Base-by-base conservation (phyloP, 2,329 filamentous ascomycete species). In the Penicillium concentricum region DNA sequence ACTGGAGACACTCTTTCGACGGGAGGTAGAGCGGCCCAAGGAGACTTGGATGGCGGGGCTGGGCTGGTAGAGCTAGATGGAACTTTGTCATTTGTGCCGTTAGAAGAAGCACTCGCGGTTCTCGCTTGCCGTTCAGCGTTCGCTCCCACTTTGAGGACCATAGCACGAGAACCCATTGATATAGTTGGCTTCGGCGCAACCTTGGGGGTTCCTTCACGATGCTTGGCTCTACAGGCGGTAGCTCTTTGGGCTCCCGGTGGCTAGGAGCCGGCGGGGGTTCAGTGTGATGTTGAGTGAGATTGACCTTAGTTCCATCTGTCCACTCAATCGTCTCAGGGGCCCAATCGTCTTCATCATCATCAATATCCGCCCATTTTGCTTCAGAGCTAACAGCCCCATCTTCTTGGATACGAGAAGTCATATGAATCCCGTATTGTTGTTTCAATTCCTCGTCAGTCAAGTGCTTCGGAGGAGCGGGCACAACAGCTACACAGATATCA, bases 1-100 rank as follows among this genome's bases (percentile, higher is more conserved):
- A 87, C 80, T 7, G 82, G 92, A 1, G 91, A 86, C 0, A 88
- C 84, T 70, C 88, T 93, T 12, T 96, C 91, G 7, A 97, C 84
- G 0, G 91, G 91, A 15, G 93, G 93, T 28, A 97, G 77, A 34
- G 88, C 72, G 24, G 93, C 93, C 93, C 93, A 97, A 4, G 93
- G 93, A 4, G 92, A 97, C 71, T 96, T 97, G 26, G 87, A 83
- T 0, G 91, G 88, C 1, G 86, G 82, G 28, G 76, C 75, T 26
- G 73, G 70, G 49, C 71, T 75, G 53, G 76, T 77, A 26, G 75
- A 74, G 22, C 73, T 78, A 24, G 83, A 69, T 0, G 78, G 79
- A 13, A 79, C 76, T 66, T 83, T 85, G 18, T 84, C 83, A 30
- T 76, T 76, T 15, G 78, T 72, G n/a, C 79, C 80, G 64, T 81